These are phyloP conservation scores for Dinochytrium kinnereticum DNA, from an alignment of 371 early-diverging fungal species.

Conservation along the genomic window DNA sequence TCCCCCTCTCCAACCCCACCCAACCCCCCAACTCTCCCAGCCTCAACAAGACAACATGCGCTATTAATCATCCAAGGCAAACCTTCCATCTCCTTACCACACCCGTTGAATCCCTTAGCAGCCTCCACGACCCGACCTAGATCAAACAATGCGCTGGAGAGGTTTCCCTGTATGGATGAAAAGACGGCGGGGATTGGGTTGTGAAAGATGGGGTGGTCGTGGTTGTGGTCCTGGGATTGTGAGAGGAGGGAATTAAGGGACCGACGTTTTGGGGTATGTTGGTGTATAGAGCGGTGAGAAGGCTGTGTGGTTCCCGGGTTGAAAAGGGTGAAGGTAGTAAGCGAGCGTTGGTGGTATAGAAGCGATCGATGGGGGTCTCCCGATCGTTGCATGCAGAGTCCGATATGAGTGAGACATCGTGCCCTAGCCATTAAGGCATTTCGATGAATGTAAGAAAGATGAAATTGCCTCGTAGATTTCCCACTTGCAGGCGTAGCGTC, in stretches of 20 bases:
- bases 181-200: neutral
- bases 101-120: neutral
- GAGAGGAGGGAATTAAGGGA: neutral
- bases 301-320: neutral
- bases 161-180: neutral
- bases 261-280: neutral
- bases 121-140: neutral
- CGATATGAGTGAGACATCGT: neutral
- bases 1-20: neutral
- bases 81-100: neutral
- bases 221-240: neutral
- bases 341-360: neutral
- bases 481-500: neutral
- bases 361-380: conserved; percentile 1
- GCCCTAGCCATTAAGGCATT: neutral
- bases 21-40: neutral
- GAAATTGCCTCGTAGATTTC: neutral
- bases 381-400: neutral
- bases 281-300: neutral
- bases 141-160: neutral
- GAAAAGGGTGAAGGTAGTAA: neutral
- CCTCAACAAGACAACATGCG: neutral
- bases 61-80: neutral
- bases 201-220: neutral
- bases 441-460: conserved; percentile 2